phyloP scores from a whole-genome alignment of 2,329 filamentous ascomycete genomes.

The Orbilia blumenaviensis region DNA sequence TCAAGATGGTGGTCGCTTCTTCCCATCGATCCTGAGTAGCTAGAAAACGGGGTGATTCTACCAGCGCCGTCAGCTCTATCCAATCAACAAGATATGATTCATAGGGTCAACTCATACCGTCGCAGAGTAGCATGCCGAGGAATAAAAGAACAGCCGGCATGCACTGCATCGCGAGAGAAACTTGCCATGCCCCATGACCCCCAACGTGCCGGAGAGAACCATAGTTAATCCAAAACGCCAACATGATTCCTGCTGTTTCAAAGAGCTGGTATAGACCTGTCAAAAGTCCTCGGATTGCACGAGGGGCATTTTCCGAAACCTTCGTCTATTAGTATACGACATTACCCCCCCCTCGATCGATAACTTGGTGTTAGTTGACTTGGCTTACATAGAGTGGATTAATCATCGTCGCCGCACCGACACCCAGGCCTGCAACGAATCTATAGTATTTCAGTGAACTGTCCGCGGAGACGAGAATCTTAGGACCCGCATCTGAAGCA shows the following conservation, averaged over 20 bases:
- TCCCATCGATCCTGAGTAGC: conserved; percentile 76
- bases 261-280: conserved; percentile 68
- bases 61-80: background rate
- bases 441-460: conserved; percentile 56
- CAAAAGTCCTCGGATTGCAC: conserved; percentile 69
- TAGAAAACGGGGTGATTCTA: conserved; percentile 74
- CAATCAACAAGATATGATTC: background rate
- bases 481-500: background rate
- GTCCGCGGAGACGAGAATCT: background rate
- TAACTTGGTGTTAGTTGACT: too few species aligned
- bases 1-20: conserved; percentile 68
- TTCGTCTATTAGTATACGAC: background rate
- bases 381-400: conserved; percentile 66
- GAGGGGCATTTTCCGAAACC: conserved; percentile 64
- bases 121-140: conserved; percentile 69
- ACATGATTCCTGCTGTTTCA: conserved; percentile 60
- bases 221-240: conserved; percentile 68
- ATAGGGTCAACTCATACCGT: background rate
- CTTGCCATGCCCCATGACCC: conserved; percentile 66
- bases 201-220: conserved; percentile 64
- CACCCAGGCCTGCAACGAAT: conserved; percentile 67
- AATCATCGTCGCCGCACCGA: conserved; percentile 67
- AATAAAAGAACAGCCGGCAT: conserved; percentile 71
- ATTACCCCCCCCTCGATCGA: too few species aligned
- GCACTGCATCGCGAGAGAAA: conserved; percentile 72